These are phyloP conservation scores for Aspergillus bridgeri DNA, from an alignment of 495 filamentous ascomycete genomes.

Conservation along the genomic window DNA sequence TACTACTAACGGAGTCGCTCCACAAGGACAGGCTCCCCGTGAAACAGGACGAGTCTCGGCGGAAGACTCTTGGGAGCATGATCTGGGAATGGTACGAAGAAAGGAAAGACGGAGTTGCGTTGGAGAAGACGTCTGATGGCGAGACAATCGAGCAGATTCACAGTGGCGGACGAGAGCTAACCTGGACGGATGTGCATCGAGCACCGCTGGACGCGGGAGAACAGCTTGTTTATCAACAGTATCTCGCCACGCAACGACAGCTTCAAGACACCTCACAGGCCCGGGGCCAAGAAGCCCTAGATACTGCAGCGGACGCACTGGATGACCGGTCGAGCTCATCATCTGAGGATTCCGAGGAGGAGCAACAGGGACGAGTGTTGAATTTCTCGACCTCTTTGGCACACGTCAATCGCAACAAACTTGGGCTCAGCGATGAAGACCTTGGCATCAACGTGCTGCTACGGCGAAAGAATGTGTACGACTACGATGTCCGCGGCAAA, in stretches of 20 bases:
- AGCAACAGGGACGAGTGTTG: conserved; percentile 87
- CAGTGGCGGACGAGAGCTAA: conserved; percentile 58
- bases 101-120: conserved; percentile 57
- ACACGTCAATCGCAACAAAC: conserved; percentile 75
- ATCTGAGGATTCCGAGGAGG: conserved; percentile 83
- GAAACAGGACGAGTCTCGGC: conserved; percentile 28
- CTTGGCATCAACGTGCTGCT: conserved; percentile 87
- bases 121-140: conserved; percentile 54
- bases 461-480: conserved; percentile 81
- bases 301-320: conserved; percentile 69
- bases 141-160: conserved; percentile 63
- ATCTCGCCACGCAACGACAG: conserved; percentile 78
- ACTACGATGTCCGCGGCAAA: conserved; percentile 90
- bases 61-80: conserved; percentile 49
- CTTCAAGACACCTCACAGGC: conserved; percentile 71
- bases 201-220: conserved; percentile 69
- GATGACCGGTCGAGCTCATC: conserved; percentile 84
- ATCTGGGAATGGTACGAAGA: conserved; percentile 76
- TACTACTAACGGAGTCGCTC: conserved; percentile 74
- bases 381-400: conserved; percentile 81
- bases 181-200: conserved; percentile 55
- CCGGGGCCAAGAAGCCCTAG: conserved; percentile 59
- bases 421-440: conserved; percentile 78
- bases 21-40: conserved; percentile 41
- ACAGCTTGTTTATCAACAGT: conserved; percentile 79